Base-by-base conservation (phyloP, 805 yeast species). In the Saccharomycopsis fibuligera region DNA sequence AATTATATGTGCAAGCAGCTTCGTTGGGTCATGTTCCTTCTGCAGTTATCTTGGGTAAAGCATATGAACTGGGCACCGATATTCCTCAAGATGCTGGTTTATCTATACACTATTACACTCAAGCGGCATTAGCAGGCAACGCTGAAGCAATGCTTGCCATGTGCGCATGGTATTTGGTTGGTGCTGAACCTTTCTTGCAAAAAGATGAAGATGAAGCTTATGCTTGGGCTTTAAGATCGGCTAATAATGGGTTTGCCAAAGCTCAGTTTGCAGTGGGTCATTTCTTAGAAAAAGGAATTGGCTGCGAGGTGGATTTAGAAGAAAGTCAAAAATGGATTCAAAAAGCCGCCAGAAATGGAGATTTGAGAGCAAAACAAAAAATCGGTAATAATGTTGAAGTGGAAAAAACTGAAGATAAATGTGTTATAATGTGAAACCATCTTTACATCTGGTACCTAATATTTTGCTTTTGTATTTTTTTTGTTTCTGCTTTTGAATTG, bases 111-210 rank as follows among this genome's bases (percentile, higher is more conserved):
- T 91, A 90, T 62, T 91, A 87, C 63, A 89, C 96, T 0, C 81
- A 85, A 55, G 96, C 96, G 0, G 96, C 98, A 0, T 63, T 82
- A 27, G 82, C 82, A 3, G 96, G 96, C 5, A 96, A 93, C 63
- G 76, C 95, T 1, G 81, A 77, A 42, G 83, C 96, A 9, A 93
- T 91, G 96, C 71, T 91, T 59, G 90, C 96, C 1, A 72, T 91
- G 69, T 90, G 97, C 64, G 96, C 97, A 1, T 93, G 98, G 97
- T 93, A 91, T 62, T 71, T 91, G 64, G 83, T 88, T 24, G 99
- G 99, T 0, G 81, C 86, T 30, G 90, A 85, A 30, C 90, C 93
- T n/a, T 77, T 76, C 41, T 73, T 93, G 57, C 82, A 81, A 6
- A 76, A 77, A 54, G 91, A 90, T 63, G 85, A 83, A 47, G 75